Conservation (phyloP, 176 grass and related monocot genomes). For the Cenchrus americanus region DNA sequence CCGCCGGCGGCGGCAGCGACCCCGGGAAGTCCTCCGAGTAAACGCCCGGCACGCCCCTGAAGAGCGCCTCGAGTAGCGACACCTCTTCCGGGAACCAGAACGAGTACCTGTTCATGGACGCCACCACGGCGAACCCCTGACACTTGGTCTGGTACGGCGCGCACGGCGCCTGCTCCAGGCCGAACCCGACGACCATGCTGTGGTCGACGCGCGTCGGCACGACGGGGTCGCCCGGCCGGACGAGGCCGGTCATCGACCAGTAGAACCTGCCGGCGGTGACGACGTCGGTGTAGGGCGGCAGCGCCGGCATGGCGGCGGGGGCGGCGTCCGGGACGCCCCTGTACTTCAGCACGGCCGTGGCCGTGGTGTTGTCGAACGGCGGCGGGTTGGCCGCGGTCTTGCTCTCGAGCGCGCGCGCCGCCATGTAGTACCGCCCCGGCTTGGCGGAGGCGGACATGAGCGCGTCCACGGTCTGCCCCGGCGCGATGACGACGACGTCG, state of each 20-base stretch:
- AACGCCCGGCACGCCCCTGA: constrained; percentile 9
- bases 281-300: constrained; percentile 42
- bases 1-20: constrained; percentile 14
- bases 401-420: constrained; percentile 38
- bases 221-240: background rate
- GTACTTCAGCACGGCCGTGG: constrained; percentile 50
- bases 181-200: constrained; percentile 38
- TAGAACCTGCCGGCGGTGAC: constrained; percentile 47
- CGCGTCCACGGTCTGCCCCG: constrained; percentile 70
- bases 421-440: constrained; percentile 63
- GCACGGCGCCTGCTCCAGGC: constrained; percentile 46
- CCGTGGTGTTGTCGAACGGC: background rate
- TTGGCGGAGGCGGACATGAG: constrained; percentile 50
- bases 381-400: constrained; percentile 9
- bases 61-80: constrained; percentile 62
- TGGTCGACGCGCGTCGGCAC: constrained; percentile 46
- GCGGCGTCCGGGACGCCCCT: background rate
- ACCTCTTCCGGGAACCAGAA: constrained; percentile 49
- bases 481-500: constrained; percentile 54
- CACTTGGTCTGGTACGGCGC: constrained; percentile 44
- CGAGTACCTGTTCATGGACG: constrained; percentile 59
- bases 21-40: constrained; percentile 62
- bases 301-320: background rate
- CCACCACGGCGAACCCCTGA: constrained; percentile 29
- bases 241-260: constrained; percentile 40